Evolutionary conservation across 2,329 filamentous ascomycete species (phyloP).

Genomic region (Colletotrichum sp.): DNA sequence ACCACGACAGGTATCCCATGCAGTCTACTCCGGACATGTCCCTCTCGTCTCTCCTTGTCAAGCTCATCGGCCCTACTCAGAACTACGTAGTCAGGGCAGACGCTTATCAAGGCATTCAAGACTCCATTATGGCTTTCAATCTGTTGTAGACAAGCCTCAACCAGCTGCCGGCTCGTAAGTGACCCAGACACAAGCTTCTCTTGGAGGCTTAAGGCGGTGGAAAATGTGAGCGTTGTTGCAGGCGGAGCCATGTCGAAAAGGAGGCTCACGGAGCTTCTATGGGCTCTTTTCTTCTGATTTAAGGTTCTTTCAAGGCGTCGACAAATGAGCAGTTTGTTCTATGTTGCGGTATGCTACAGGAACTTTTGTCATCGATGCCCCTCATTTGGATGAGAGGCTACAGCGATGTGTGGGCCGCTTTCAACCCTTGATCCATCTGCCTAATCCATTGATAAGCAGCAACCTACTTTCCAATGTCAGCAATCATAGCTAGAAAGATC

Average conservation of each 20-base stretch:
- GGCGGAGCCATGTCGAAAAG: not conserved
- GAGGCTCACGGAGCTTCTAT: not conserved
- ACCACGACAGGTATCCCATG: constrained; percentile 46
- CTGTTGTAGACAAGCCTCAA: constrained; percentile 23
- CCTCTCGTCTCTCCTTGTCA: constrained; percentile 40
- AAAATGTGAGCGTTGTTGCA: not conserved
- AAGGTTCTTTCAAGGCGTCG: not conserved
- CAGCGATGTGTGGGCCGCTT: not conserved
- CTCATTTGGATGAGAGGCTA: not conserved
- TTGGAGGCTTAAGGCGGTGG: constrained; percentile 9
- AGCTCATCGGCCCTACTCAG: constrained; percentile 39
- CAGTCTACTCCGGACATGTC: constrained; percentile 37
- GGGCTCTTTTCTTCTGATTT: not conserved
- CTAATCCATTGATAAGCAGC: not conserved
- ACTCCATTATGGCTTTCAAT: constrained; percentile 26
- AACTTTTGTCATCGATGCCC: not conserved
- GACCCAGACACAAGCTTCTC: not conserved
- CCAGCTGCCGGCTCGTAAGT: constrained; percentile 25
- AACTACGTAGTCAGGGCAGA: constrained; percentile 38
- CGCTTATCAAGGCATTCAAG: constrained; percentile 38
- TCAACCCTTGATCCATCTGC: not conserved
- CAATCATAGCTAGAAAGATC: not conserved
- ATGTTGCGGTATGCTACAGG: not conserved
- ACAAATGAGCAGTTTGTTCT: not conserved
- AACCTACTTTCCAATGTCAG: not conserved